Evolutionary conservation across 805 yeast species (phyloP), one percentile per base, ranked within the genome.

Genomic region (Lipomyces sp.): DNA sequence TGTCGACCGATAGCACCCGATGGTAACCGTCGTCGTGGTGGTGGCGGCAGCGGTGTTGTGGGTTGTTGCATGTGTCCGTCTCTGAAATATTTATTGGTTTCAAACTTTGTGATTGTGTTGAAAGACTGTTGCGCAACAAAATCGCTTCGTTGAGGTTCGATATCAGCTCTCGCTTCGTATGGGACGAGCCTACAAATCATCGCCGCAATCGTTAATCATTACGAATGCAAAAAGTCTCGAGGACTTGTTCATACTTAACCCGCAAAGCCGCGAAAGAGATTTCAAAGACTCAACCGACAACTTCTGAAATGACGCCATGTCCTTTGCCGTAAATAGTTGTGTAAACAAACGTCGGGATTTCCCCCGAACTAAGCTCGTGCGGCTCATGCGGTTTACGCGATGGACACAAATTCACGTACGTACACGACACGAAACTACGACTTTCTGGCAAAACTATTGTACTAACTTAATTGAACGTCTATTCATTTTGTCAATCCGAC

Each of bases 1-100:
- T 39, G 56, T 64, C 66, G 24, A 64, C 57, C 7, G 66, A 64
- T 11, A 64, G 60, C 2, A 64, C 59, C n/a, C 66, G 59, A 33
- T 30, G 58, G 7, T 42, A 5, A 24, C 24, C 4, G 3, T n/a
- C 48, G 18, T 13, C 1, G 48, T 15, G 29, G n/a, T 8, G 45
- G 53, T n/a, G 24, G 24, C 24, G 24, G 24, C 1, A n/a, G 24
- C 24, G 24, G 24, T n/a, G n/a, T n/a, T n/a, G n/a, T n/a, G n/a
- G n/a, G n/a, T n/a, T n/a, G 24, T 24, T 24, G 24, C 24, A 24
- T 24, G 24, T 24, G 24, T 24, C 24, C 24, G 24, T 24, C 24
- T 24, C 24, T 24, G 24, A 24, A 24, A 24, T 24, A 24, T 24
- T 24, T 24, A 24, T 24, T 24, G 24, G 24, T 24, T 24, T 24